Percentiles rank a stretch among this genome's conserved stretches.
Conservation (phyloP, 768 basidiomycete species). For the Phanerochaete sordida region DNA sequence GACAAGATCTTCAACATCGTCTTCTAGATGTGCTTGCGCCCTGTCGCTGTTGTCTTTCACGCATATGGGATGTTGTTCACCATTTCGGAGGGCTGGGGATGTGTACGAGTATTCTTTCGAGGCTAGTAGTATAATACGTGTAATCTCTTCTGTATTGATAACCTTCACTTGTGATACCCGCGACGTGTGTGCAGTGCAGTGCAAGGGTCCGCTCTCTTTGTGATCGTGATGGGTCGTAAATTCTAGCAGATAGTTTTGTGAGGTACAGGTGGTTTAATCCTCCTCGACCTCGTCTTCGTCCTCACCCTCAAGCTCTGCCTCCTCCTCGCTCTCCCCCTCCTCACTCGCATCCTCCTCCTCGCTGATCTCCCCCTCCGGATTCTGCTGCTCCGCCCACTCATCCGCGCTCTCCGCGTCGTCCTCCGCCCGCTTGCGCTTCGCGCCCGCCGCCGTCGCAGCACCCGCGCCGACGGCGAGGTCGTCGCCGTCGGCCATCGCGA, state of each 20-base stretch:
- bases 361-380: conserved; percentile 3
- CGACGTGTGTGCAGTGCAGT: too few relatives aligned
- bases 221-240: too few relatives aligned
- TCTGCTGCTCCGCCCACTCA: conserved; percentile 25
- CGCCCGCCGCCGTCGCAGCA: conserved; percentile 16
- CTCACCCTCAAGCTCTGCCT: conserved; percentile 26
- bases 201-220: too few relatives aligned
- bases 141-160: neutral
- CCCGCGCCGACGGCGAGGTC: conserved; percentile 13
- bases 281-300: conserved; percentile 28
- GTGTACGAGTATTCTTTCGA: neutral
- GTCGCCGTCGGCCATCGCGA: conserved; percentile 52
- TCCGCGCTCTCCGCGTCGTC: conserved; percentile 27
- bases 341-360: conserved; percentile 34
- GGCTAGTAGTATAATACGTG: neutral
- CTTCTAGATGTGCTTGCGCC: conserved; percentile 35
- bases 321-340: conserved; percentile 28
- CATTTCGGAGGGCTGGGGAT: neutral
- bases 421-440: conserved; percentile 36
- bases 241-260: neutral
- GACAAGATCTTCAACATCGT: conserved; percentile 48
- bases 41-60: too few relatives aligned
- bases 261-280: neutral
- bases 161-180: neutral
- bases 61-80: neutral